Evolutionary conservation across 1,139 yeast genomes (phyloP), one percentile per base, ranked within the genome.

Genomic region (Geotrichum australiense): DNA sequence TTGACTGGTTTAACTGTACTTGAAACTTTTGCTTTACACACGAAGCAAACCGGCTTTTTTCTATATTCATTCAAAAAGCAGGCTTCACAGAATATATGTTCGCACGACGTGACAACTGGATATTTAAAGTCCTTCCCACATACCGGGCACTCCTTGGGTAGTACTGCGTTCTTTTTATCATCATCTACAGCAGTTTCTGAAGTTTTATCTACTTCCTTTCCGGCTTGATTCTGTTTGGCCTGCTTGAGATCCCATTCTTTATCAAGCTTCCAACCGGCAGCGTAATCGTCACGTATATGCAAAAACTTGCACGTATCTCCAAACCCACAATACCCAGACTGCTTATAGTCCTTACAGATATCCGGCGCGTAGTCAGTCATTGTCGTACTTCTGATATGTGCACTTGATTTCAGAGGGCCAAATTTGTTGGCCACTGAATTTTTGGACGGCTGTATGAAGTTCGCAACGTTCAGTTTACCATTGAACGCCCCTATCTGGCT

Each of bases 281-380:
- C 77, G 62, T 82, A 83, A 58, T 87, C 96, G 51, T 85, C 96
- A 58, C 98, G 65, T 10, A 84, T 75, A 58, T 93, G 98, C 23
- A 91, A 62, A 60, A 93, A 93, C 64, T 91, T 93, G 66, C 99
- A 93, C n/a, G 94, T 81, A 55, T 93, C 98, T 6, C 99, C 99
- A 58, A 81, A 93, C 4, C 97, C 97, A 69, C 98, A 93, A 57
- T 78, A 89, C 0, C 98, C 98, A 0, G 94, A 89, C 53, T 82
- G 86, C 47, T 79, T 74, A 61, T 75, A 93, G 60, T 93, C 97
- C 56, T 91, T 93, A 58, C 98, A 93, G 2, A 93, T 81, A 57
- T 91, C 97, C 0, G 94, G 94, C 56, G 86, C 96, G 58, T 81
- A 91, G 56, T 91, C 98, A 27, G 84, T 73, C n/a, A 80, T 67